These are phyloP conservation scores for Geotrichum aggregatum DNA, from an alignment of 1,139 yeast species.

Conservation along the genomic window DNA sequence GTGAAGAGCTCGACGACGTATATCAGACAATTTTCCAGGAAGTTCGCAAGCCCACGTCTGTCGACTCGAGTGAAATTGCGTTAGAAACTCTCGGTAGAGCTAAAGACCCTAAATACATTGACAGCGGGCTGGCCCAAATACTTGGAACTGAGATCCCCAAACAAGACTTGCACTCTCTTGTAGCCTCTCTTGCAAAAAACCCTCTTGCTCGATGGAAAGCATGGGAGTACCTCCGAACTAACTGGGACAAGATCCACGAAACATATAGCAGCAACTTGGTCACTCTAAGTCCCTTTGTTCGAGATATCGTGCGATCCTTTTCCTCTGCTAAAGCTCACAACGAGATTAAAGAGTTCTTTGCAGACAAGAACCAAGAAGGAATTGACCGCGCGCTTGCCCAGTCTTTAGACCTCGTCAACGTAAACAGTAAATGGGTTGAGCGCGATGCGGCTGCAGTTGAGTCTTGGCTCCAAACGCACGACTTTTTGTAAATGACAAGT, in stretches of 20 bases:
- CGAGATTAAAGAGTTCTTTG: constrained; percentile 51
- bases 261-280: constrained; percentile 55
- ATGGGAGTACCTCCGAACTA: constrained; percentile 54
- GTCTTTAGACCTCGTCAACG: constrained; percentile 34
- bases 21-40: constrained; percentile 50
- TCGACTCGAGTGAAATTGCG: constrained; percentile 67
- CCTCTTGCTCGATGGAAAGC: constrained; percentile 47
- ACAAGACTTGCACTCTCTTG: constrained; percentile 66
- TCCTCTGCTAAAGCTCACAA: constrained; percentile 45
- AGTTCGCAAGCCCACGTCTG: constrained; percentile 52
- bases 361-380: constrained; percentile 49
- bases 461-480: constrained; percentile 29
- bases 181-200: constrained; percentile 51
- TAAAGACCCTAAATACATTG: constrained; percentile 41
- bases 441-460: constrained; percentile 37
- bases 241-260: constrained; percentile 49
- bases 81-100: constrained; percentile 58
- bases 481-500: constrained; percentile 8
- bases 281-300: constrained; percentile 60
- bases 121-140: constrained; percentile 43
- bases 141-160: constrained; percentile 50
- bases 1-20: constrained; percentile 38
- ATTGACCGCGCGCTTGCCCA: constrained; percentile 37
- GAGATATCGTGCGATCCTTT: too few relatives aligned
- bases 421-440: constrained; percentile 34